Percentiles rank a stretch among this genome's conserved stretches.
Conservation (phyloP, 257 asterid genomes). For the Solanum pimpinellifolium region DNA sequence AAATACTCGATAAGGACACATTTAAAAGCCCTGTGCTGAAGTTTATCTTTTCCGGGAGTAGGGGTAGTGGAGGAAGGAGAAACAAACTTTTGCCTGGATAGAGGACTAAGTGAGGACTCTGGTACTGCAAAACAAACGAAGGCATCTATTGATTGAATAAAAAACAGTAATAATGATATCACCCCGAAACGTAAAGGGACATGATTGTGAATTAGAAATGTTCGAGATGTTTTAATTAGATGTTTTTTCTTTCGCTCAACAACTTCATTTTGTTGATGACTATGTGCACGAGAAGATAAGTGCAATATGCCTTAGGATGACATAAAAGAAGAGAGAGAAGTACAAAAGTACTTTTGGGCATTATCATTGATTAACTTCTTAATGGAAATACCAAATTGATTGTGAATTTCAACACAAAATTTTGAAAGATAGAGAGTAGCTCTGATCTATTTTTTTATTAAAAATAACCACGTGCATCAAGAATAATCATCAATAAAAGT, state of each 20-base stretch:
- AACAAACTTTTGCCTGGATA: neutral
- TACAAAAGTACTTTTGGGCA: neutral
- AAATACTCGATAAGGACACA: neutral
- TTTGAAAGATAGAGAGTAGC: too few relatives aligned
- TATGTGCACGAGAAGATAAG: neutral
- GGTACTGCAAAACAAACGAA: neutral
- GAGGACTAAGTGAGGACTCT: neutral
- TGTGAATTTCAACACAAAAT: too few relatives aligned
- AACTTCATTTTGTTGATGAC: neutral
- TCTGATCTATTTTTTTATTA: neutral
- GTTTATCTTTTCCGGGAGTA: neutral
- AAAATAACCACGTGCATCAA: neutral
- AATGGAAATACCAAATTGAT: neutral
- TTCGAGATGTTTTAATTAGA: neutral
- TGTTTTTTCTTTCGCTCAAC: neutral
- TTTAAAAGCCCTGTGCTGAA: neutral
- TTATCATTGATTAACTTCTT: neutral
- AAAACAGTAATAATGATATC: neutral
- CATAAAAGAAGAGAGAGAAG: neutral
- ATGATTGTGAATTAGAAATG: neutral
- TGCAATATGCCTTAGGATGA: neutral
- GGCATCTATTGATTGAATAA: neutral
- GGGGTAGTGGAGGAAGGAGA: neutral
- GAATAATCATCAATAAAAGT: neutral
- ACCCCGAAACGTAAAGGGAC: neutral